Evolutionary conservation across 169 alveolate genomes (phyloP), one percentile per base, ranked within the genome.

Genomic region (Cryptosporidium ubiquitum): DNA sequence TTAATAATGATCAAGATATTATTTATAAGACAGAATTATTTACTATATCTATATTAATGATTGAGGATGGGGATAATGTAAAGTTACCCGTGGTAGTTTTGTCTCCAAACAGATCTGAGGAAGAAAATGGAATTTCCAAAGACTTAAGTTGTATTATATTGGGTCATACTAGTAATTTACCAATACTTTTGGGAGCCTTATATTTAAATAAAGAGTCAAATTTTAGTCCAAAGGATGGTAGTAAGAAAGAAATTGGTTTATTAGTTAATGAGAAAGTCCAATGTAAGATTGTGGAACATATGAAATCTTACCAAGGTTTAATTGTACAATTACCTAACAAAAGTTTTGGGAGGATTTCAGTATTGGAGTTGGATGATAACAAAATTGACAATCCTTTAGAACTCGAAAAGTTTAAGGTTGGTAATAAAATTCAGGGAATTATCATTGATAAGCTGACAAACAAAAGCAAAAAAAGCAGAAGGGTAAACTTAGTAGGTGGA

Each of bases 301-400:
- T 79, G 68, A 58, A 79, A 39, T 23, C 66, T 26, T 79, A 79
- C 49, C 61, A 61, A 20, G 89, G 89, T 37, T 20, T 79, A 39
- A 42, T 79, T 29, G 89, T 79, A 3, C 73, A 79, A 26, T 29
- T 79, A 4, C 39, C 33, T 14, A 69, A 79, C 29, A 79, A 79
- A 42, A 79, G 75, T 29, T 79, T 42, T 79, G 89, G 89, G 23
- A 79, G 79, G 20, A 79, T 79, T 26, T 66, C 51, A 31, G 23
- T 58, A n/a, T 40, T 64, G 47, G 89, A 79, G 39, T 35, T 79
- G 52, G 89, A 79, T 61, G 89, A 79, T 47, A 68, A 61, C 10
- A 40, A 29, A 16, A 5, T 79, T 7, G 75, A 79, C 52, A 64
- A 40, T 3, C 89, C 89, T 23, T 18, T 79, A 29, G 37, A 49